Evolutionary conservation across 768 basidiomycete species (phyloP).

Genomic region (Rhodotorula babjevae): DNA sequence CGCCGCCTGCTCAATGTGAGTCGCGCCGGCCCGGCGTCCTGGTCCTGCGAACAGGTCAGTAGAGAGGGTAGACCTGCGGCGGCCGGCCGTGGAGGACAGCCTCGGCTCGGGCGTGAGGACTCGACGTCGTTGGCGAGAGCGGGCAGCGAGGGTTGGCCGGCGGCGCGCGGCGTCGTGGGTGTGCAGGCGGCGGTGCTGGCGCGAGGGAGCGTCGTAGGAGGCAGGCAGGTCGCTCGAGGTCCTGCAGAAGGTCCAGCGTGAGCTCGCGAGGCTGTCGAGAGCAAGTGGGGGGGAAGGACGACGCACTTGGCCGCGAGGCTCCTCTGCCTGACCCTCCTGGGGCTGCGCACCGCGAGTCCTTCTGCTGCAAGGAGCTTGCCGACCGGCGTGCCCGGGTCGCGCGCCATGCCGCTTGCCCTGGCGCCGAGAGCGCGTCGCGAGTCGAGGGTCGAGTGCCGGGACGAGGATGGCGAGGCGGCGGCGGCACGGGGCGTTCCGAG

Average conservation of each 20-base stretch:
- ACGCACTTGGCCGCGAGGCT: not conserved
- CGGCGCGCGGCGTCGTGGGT: too few species aligned
- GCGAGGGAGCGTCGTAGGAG: too few species aligned
- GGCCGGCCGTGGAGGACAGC: too few species aligned
- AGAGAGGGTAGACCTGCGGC: too few species aligned
- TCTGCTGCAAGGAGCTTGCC: not conserved
- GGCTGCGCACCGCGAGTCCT: not conserved
- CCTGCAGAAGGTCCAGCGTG: not conserved
- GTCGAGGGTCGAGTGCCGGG: not conserved
- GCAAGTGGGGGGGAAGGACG: not conserved
- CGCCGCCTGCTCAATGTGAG: too few species aligned
- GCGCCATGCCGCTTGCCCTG: not conserved
- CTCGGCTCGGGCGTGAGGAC: too few species aligned
- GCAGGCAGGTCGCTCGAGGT: too few species aligned
- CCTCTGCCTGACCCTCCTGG: constrained; percentile 1
- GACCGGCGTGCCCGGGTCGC: not conserved
- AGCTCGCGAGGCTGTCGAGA: not conserved
- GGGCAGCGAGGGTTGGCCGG: too few species aligned
- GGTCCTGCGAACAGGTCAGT: too few species aligned
- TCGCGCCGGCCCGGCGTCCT: too few species aligned
- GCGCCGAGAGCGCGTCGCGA: not conserved
- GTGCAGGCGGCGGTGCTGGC: too few species aligned
- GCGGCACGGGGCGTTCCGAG: not conserved
- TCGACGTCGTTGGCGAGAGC: too few species aligned
- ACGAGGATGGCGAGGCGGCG: not conserved